Conservation (phyloP, 257 asterid species). For the Solanum dulcamara region DNA sequence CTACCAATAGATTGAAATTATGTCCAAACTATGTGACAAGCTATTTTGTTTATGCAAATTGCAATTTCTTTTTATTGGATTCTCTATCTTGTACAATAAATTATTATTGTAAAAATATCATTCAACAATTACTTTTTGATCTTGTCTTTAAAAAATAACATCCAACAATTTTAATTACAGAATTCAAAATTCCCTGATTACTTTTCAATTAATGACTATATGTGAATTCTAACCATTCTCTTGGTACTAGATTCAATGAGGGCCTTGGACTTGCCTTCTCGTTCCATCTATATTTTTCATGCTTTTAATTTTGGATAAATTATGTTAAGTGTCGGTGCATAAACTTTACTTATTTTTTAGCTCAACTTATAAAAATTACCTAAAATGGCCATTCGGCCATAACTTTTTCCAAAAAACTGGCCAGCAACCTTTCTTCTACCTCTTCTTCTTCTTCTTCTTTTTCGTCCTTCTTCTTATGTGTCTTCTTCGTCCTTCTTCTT, state of each 20-base stretch:
- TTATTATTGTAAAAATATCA: neutral
- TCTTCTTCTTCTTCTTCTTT: neutral
- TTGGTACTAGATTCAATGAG: neutral
- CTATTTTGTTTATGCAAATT: neutral
- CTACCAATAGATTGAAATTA: neutral
- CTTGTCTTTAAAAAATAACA: neutral
- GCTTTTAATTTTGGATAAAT: neutral
- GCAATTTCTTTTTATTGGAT: neutral
- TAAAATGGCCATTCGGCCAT: too few relatives aligned
- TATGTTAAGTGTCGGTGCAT: too few relatives aligned
- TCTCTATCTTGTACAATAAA: neutral
- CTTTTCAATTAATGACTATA: neutral
- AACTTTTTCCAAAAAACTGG: too few relatives aligned
- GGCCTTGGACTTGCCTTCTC: neutral
- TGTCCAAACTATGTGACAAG: neutral
- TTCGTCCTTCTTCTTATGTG: too few relatives aligned
- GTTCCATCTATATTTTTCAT: neutral
- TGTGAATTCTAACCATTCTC: neutral
- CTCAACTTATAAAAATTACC: too few relatives aligned
- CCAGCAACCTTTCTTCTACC: too few relatives aligned
- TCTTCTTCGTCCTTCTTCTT: neutral
- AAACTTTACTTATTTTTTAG: neutral
- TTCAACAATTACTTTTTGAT: neutral
- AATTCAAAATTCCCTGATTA: neutral
- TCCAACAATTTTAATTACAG: neutral